Base-by-base conservation (phyloP, 345 rosid genomes). In the Brassica rapa region DNA sequence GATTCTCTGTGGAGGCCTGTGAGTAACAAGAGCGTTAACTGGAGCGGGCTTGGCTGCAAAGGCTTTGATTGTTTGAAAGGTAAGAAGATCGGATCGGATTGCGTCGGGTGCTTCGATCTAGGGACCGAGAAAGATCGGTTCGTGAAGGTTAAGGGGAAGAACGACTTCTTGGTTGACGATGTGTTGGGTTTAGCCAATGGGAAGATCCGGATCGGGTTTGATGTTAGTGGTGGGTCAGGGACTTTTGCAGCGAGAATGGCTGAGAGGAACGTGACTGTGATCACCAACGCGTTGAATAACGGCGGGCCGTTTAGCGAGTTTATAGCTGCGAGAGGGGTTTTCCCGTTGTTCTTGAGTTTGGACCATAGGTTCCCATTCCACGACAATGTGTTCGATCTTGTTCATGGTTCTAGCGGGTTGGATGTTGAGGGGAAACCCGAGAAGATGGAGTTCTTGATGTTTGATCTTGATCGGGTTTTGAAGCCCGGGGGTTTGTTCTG, bases 31-130 rank as follows among this genome's bases (percentile, higher is more conserved):
- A 82, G 84, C 70, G 85, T 86, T 8, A 89, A 86, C 82, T 95
- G 99, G 99, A 91, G 96, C 73, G 98, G 98, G 8, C 82, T 93
- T 57, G 96, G 93, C 43, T 95, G 99, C 80, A 90, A 93, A 86
- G 86, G 80, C 72, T 81, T 95, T 21, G 90, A 84, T 23, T 93
- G 98, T 77, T 86, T 95, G 84, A 91, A 86, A 79, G 87, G 81
- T 72, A 95, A 91, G 89, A 93, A 86, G 73, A 66, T 87, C 87
- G 86, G 86, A 70, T 81, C 86, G 60, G 98, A 93, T n/a, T 95
- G 98, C 74, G 86, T 82, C 55, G 90, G 88, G 70, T 93, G 98
- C 77, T 93, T 95, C 72, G 88, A 93, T 84, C 81, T 90, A 73
- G 83, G 82, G 23, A 32, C 33, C 72, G 94, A 91, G 85, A 88